Conservation (phyloP, 129 eudicot genomes). For the sunflower (Helianthus annuus) region DNA sequence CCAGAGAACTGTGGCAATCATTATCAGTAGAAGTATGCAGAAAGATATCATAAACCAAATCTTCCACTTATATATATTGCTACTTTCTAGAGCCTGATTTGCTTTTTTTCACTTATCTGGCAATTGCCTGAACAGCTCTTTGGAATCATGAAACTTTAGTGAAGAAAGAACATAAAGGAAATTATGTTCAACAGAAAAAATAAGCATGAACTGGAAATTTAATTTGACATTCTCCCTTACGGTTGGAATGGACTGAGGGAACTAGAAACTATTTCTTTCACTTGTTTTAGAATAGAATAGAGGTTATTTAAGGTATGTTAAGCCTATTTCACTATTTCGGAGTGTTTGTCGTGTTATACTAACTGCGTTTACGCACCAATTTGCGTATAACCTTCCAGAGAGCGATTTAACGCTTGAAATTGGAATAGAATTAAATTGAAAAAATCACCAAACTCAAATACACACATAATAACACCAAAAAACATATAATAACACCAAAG, state of each 20-base stretch:
- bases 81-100: slow-evolving; percentile 7
- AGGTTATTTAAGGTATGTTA: too few relatives aligned
- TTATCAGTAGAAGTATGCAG: slow-evolving; percentile 37
- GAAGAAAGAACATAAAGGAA: slow-evolving; percentile 18
- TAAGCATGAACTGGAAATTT: background rate
- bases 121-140: slow-evolving; percentile 30
- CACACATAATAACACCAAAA: too few relatives aligned
- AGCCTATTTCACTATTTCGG: too few relatives aligned
- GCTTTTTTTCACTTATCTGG: slow-evolving; percentile 6
- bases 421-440: too few relatives aligned
- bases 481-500: too few relatives aligned
- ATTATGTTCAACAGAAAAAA: background rate
- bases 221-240: slow-evolving; percentile 43
- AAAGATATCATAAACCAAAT: slow-evolving; percentile 43
- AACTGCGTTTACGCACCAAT: too few relatives aligned
- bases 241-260: slow-evolving; percentile 42
- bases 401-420: too few relatives aligned
- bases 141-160: slow-evolving; percentile 42
- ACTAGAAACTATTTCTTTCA: slow-evolving; percentile 35
- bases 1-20: slow-evolving; percentile 37
- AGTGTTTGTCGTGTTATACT: too few relatives aligned
- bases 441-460: too few relatives aligned
- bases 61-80: slow-evolving; percentile 40
- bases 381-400: too few relatives aligned
- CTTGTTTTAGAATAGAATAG: slow-evolving; percentile 33